A percentile compares a stretch with the other conserved stretches of the same genome.
Evolutionary conservation across 306 rosid genomes (phyloP).

Genomic region (Trifolium repens): DNA sequence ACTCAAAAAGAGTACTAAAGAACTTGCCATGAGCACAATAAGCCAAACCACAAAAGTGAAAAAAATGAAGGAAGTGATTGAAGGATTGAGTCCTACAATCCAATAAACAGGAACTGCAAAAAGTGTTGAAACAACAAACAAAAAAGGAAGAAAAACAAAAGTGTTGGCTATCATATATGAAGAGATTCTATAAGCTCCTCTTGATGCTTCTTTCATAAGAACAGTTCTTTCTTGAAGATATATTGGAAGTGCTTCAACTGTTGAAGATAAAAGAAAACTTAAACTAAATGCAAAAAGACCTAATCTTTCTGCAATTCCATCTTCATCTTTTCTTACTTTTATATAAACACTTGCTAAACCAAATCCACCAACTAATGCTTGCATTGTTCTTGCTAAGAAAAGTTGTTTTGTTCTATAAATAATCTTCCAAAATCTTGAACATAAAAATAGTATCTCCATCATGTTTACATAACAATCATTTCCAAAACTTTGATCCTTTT

Average conservation of each 20-base stretch:
- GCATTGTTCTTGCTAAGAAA: conserved; percentile 81
- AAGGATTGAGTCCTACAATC: conserved; percentile 89
- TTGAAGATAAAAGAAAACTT: conserved; percentile 85
- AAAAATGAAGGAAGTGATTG: conserved; percentile 64
- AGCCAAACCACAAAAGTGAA: conserved; percentile 88
- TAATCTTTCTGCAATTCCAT: conserved; percentile 69
- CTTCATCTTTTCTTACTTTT: conserved; percentile 71
- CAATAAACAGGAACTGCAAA: conserved; percentile 80
- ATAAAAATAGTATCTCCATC: conserved; percentile 70
- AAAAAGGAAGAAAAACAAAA: conserved; percentile 75
- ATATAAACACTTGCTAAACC: conserved; percentile 81
- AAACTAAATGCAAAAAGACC: conserved; percentile 89
- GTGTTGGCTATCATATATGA: conserved; percentile 91
- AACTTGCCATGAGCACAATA: conserved; percentile 88
- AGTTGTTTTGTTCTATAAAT: conserved; percentile 90
- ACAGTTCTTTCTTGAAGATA: conserved; percentile 86
- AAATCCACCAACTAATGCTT: conserved; percentile 88
- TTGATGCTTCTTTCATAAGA: conserved; percentile 86
- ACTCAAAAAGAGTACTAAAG: conserved; percentile 79
- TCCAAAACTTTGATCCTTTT: conserved; percentile 11
- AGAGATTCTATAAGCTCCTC: conserved; percentile 79
- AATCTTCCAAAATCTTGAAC: conserved; percentile 86
- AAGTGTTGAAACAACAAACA: conserved; percentile 71
- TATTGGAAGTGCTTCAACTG: conserved; percentile 90
- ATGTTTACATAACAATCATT: conserved; percentile 36